phyloP scores from a whole-genome alignment of 768 basidiomycete species.

The Galerina sulciceps region DNA sequence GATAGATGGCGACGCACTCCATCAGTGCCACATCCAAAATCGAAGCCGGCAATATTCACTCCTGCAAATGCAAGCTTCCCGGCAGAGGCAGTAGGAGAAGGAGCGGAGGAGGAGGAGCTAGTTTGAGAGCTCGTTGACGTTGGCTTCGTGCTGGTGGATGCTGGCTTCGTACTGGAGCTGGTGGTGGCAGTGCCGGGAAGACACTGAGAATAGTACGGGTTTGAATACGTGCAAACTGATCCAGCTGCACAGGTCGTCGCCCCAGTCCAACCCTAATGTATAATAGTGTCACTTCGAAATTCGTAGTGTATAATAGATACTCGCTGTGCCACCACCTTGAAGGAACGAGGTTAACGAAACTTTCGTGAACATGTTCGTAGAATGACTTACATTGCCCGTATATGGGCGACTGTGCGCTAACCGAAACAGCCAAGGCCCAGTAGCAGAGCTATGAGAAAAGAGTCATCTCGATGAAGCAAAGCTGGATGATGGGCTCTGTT shows the following conservation, averaged over 20 bases:
- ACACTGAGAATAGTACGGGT: background rate
- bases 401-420: too few relatives aligned
- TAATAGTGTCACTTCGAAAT: too few relatives aligned
- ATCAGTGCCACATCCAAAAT: constrained; percentile 54
- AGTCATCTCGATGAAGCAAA: too few relatives aligned
- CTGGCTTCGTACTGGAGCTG: background rate
- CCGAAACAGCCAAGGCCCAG: too few relatives aligned
- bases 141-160: background rate
- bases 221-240: background rate
- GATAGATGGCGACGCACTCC: constrained; percentile 28
- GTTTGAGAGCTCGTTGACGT: background rate
- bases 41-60: constrained; percentile 60
- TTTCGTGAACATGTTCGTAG: too few relatives aligned
- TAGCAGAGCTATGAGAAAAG: too few relatives aligned
- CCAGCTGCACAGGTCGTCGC: background rate
- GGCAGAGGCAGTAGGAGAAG: constrained; percentile 21
- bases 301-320: too few relatives aligned
- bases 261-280: background rate
- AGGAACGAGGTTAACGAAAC: too few relatives aligned
- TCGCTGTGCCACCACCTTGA: too few relatives aligned
- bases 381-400: too few relatives aligned
- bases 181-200: background rate
- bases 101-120: constrained; percentile 1
- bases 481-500: too few relatives aligned
- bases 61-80: constrained; percentile 42